Evolutionary conservation across 2,329 filamentous ascomycete genomes (phyloP).

Genomic region (Aspergillus amoenus): DNA sequence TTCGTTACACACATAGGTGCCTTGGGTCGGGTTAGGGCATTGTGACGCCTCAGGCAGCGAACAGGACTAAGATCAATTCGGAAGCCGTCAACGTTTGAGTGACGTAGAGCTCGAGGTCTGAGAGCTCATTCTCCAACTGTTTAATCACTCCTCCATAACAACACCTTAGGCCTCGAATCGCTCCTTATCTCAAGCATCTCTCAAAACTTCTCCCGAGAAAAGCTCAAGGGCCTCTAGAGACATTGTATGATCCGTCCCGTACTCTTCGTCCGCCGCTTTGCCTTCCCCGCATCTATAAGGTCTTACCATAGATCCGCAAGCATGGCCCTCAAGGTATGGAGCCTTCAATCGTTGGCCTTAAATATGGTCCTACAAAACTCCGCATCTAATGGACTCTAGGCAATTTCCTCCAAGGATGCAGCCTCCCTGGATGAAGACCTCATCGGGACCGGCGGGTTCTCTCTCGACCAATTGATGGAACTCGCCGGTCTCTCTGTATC

Average conservation of each 20-base stretch:
- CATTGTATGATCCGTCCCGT: conserved; percentile 29
- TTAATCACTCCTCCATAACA: neutral
- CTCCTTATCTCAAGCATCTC: neutral
- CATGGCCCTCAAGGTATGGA: conserved; percentile 43
- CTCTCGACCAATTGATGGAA: conserved; percentile 96
- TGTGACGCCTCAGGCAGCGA: too few relatives aligned
- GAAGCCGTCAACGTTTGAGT: neutral
- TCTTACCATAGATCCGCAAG: conserved; percentile 31
- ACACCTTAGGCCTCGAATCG: neutral
- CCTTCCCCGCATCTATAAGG: conserved; percentile 16
- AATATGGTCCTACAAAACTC: neutral
- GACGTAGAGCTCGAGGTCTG: neutral
- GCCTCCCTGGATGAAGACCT: conserved; percentile 88
- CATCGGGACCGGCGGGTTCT: conserved; percentile 84
- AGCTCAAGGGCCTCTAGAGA: neutral
- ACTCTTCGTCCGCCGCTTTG: conserved; percentile 12
- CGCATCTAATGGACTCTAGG: conserved; percentile 47
- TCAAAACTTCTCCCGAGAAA: neutral
- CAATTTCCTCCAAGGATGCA: conserved; percentile 82
- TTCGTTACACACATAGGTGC: too few relatives aligned
- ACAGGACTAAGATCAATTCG: neutral
- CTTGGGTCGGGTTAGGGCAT: too few relatives aligned
- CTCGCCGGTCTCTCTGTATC: conserved; percentile 89
- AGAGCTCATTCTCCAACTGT: neutral
- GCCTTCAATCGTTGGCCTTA: too few relatives aligned